Percentiles rank a stretch among this genome's conserved stretches.
phyloP scores from a whole-genome alignment of 1,284 basidiomycete genomes.

The Apiotrichum veenhuisii region DNA sequence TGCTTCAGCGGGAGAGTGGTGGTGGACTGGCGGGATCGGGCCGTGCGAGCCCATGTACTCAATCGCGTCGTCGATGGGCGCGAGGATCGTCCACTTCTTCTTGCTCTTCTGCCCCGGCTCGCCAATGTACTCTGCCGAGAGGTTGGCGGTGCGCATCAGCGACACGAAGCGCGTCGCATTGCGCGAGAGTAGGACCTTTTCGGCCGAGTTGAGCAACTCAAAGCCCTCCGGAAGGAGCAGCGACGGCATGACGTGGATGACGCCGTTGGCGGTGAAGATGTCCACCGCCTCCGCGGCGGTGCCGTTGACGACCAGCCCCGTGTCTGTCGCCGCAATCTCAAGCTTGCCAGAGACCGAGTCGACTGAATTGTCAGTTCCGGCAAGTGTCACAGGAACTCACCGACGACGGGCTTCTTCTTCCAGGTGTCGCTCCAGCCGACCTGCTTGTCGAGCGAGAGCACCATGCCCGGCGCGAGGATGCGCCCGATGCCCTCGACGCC shows the following conservation, averaged over 20 bases:
- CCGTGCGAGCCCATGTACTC: slow-evolving; percentile 32
- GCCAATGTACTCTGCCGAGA: slow-evolving; percentile 69
- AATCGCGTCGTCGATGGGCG: slow-evolving; percentile 82
- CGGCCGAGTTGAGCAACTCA: slow-evolving; percentile 67
- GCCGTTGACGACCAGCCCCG: slow-evolving; percentile 60
- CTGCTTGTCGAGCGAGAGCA: slow-evolving; percentile 47
- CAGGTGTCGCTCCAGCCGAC: slow-evolving; percentile 44
- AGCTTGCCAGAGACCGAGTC: slow-evolving; percentile 60
- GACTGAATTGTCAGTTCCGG: slow-evolving; percentile 7
- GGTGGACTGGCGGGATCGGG: too few species aligned
- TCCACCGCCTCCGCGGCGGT: slow-evolving; percentile 65
- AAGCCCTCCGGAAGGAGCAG: slow-evolving; percentile 77
- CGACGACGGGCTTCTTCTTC: slow-evolving; percentile 21
- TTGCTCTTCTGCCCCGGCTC: slow-evolving; percentile 43
- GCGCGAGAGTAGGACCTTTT: slow-evolving; percentile 70
- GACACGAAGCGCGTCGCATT: slow-evolving; percentile 90
- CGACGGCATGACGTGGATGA: slow-evolving; percentile 80
- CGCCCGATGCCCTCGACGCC: slow-evolving; percentile 71
- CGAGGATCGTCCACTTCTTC: slow-evolving; percentile 70
- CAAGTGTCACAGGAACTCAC: slow-evolving; percentile 17
- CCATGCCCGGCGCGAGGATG: slow-evolving; percentile 73
- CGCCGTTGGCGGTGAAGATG: slow-evolving; percentile 90
- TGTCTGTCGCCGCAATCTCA: slow-evolving; percentile 57
- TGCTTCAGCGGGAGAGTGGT: not conserved
- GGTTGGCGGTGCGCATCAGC: slow-evolving; percentile 73